Conservation (phyloP, 192 early-diverging fungal genomes). For the Podila clonocystis region DNA sequence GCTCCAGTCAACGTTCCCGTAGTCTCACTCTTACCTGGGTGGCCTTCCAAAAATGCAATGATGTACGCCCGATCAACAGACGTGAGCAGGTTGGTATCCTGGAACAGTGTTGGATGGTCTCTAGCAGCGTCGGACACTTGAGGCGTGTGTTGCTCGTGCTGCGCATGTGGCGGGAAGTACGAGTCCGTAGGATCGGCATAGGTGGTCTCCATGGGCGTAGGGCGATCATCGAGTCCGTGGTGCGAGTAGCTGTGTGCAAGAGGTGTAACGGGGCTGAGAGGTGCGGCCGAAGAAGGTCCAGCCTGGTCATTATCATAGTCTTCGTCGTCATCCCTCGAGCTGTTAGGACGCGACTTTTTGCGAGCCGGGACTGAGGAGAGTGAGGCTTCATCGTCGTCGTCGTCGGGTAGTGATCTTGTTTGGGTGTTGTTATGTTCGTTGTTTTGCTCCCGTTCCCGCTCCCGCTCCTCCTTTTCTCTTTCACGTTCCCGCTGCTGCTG, state of each 20-base stretch:
- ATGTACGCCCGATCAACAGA: slow-evolving; percentile 37
- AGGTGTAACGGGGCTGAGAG: slow-evolving; percentile 30
- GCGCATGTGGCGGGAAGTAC: slow-evolving; percentile 12
- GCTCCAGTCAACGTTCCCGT: background rate
- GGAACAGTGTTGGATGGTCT: slow-evolving; percentile 43
- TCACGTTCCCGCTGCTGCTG: slow-evolving; percentile 10
- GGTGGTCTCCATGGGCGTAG: background rate
- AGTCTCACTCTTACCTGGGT: slow-evolving; percentile 29
- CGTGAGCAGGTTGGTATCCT: slow-evolving; percentile 39
- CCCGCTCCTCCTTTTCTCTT: slow-evolving; percentile 23
- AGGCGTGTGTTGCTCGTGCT: background rate
- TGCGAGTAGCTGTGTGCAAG: slow-evolving; percentile 12
- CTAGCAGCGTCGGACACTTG: background rate
- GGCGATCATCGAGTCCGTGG: slow-evolving; percentile 16
- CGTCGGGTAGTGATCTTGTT: slow-evolving; percentile 3
- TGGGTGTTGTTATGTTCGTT: slow-evolving; percentile 1
- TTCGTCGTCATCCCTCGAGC: slow-evolving; percentile 30
- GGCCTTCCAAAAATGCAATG: slow-evolving; percentile 38
- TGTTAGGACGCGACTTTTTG: slow-evolving; percentile 23
- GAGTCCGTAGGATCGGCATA: background rate
- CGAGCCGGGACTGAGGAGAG: slow-evolving; percentile 19
- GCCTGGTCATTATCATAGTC: slow-evolving; percentile 1
- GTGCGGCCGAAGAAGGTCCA: background rate
- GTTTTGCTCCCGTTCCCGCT: slow-evolving; percentile 19
- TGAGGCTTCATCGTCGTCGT: slow-evolving; percentile 25